Evolutionary conservation across 306 rosid genomes (phyloP), one percentile per base, ranked within the genome.

Genomic region (Sicyos baderoa): DNA sequence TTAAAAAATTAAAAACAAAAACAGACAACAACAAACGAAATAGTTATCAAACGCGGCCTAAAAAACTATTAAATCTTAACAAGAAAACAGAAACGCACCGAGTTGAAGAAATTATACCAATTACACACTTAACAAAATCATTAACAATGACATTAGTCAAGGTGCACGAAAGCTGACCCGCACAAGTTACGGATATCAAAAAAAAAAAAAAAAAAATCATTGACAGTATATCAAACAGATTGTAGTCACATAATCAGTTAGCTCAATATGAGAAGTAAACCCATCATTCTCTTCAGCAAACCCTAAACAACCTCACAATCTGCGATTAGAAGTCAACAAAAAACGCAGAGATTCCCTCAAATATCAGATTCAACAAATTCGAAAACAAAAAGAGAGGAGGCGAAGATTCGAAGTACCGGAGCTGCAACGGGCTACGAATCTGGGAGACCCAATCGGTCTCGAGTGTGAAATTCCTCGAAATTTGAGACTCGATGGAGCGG

Each of bases 361-460:
- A 64, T 19, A 5, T 6, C 53, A 64, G 29, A 64, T 11, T 44
- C 32, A 64, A 42, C 5, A 68, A 29, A 32, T 37, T 19, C 19
- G 14, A 25, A 65, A 13, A 25, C 35, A 47, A 47, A 52, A 6
- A 6, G 3, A 23, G 12, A 76, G 17, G 21, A 53, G 79, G 42
- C 23, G 17, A 14, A 77, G 60, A 11, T n/a, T 3, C 19, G 14
- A 4, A 18, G 58, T 85, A 90, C 96, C 92, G 10, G 83, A 82
- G 66, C 75, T 68, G 66, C 89, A 80, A 54, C 82, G 79, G 35
- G 85, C 37, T 68, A 54, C 52, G 32, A 72, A 40, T 73, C 54
- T 79, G 3, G 53, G 76, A 51, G 81, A 83, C 53, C 64, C 83
- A 75, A 64, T 77, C 14, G 35, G 22, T 60, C 50, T 27, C 48